Conservation (phyloP, 176 grass and related monocot species). For the Oryza glumipatula region DNA sequence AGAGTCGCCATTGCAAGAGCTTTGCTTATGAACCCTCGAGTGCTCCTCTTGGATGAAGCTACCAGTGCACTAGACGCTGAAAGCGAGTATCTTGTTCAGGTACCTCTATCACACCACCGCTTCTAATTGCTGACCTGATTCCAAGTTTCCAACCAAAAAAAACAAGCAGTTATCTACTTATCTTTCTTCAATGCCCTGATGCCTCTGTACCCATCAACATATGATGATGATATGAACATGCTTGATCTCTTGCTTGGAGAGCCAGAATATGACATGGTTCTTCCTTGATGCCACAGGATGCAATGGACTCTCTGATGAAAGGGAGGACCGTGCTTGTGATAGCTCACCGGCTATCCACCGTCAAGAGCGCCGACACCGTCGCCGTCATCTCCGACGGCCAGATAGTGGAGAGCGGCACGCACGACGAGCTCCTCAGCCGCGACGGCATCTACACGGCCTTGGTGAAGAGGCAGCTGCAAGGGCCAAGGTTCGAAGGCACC, state of each 20-base stretch:
- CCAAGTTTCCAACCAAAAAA: background rate
- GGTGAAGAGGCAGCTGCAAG: constrained; percentile 96
- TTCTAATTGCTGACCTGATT: constrained; percentile 6
- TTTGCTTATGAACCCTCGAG: constrained; percentile 93
- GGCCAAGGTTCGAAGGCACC: constrained; percentile 61
- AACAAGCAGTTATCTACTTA: background rate
- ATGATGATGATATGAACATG: too few relatives aligned
- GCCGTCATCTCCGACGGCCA: constrained; percentile 93
- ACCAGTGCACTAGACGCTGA: constrained; percentile 98
- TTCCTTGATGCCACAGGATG: constrained; percentile 62
- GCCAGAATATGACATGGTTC: background rate
- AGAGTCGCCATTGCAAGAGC: constrained; percentile 97
- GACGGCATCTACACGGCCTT: constrained; percentile 94
- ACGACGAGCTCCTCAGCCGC: constrained; percentile 71
- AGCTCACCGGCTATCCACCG: constrained; percentile 94
- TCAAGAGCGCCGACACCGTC: constrained; percentile 82
- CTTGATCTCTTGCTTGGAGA: constrained; percentile 5
- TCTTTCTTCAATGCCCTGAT: background rate
- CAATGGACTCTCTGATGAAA: constrained; percentile 97
- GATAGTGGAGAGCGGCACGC: constrained; percentile 81
- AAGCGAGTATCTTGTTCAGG: constrained; percentile 99
- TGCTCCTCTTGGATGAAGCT: constrained; percentile 96
- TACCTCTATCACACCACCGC: constrained; percentile 17
- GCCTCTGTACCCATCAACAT: background rate
- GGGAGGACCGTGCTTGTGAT: constrained; percentile 98